Percentiles rank a stretch among this genome's conserved stretches.
Evolutionary conservation across 306 rosid species (phyloP).

Genomic region (Lupinus albus): DNA sequence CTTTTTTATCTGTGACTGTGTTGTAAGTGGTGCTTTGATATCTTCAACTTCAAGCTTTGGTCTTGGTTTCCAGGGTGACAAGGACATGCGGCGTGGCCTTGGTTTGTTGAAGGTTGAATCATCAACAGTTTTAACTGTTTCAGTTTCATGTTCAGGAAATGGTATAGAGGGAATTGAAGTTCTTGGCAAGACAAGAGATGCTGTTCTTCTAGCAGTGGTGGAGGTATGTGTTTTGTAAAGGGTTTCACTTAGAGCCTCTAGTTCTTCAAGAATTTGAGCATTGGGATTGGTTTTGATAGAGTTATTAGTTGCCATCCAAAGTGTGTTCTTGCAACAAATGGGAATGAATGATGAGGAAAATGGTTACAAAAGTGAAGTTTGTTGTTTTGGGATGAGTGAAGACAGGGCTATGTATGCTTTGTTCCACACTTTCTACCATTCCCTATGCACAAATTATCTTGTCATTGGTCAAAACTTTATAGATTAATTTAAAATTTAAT

Average conservation of each 20-base stretch:
- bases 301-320: slow-evolving; percentile 56
- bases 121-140: slow-evolving; percentile 25
- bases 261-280: slow-evolving; percentile 74
- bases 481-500: too few relatives aligned
- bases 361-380: not conserved
- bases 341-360: slow-evolving; percentile 19
- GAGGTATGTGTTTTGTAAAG: slow-evolving; percentile 72
- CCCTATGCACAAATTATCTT: too few relatives aligned
- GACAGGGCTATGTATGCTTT: too few relatives aligned
- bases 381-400: not conserved
- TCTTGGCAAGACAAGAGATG: slow-evolving; percentile 88
- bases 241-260: slow-evolving; percentile 80
- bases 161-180: slow-evolving; percentile 55
- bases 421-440: too few relatives aligned
- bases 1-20: slow-evolving; percentile 43
- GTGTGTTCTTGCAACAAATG: slow-evolving; percentile 11
- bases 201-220: slow-evolving; percentile 66
- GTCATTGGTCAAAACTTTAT: too few relatives aligned
- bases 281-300: slow-evolving; percentile 55
- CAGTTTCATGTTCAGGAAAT: slow-evolving; percentile 52
- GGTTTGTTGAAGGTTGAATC: slow-evolving; percentile 44
- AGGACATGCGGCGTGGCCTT: slow-evolving; percentile 71
- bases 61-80: slow-evolving; percentile 88
- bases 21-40: slow-evolving; percentile 32
- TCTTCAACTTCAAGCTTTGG: slow-evolving; percentile 57